Percentiles rank a stretch among this genome's conserved stretches.
Evolutionary conservation across 352 stramenopile species (phyloP).

Genomic region (Globisporangium megalacanthum): DNA sequence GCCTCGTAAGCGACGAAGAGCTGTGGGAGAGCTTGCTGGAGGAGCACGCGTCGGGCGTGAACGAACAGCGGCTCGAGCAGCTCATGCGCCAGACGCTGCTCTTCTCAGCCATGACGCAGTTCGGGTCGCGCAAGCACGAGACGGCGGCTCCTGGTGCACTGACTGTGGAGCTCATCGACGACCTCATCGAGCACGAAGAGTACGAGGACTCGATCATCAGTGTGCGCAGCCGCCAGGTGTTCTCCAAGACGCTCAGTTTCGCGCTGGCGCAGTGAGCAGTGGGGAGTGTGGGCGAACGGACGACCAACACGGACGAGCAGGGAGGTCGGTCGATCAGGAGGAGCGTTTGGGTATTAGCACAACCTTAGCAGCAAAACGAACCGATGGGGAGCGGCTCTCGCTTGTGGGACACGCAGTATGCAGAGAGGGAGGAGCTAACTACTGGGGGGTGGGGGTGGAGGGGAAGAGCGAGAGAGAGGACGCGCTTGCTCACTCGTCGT

Average conservation of each 20-base stretch:
- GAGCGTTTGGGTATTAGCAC: not conserved
- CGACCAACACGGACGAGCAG: not conserved
- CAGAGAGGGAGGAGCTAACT: slow-evolving; percentile 1
- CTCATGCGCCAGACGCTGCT: slow-evolving; percentile 72
- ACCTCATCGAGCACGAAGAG: slow-evolving; percentile 50
- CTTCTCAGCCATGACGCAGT: slow-evolving; percentile 55
- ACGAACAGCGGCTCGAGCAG: slow-evolving; percentile 55
- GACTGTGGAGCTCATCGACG: slow-evolving; percentile 59
- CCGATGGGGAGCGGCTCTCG: not conserved
- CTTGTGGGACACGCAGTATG: slow-evolving; percentile 3
- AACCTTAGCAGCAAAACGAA: slow-evolving; percentile 1
- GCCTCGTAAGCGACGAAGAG: slow-evolving; percentile 43
- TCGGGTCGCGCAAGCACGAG: slow-evolving; percentile 21
- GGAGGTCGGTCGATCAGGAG: not conserved
- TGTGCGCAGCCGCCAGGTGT: slow-evolving; percentile 45
- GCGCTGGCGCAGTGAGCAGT: slow-evolving; percentile 17
- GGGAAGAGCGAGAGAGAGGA: too few species aligned
- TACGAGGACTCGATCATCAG: slow-evolving; percentile 42
- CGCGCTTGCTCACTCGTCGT: slow-evolving; percentile 32
- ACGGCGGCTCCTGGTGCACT: slow-evolving; percentile 22
- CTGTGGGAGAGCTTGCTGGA: slow-evolving; percentile 50
- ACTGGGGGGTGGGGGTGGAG: not conserved
- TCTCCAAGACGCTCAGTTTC: slow-evolving; percentile 73
- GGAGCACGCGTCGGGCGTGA: slow-evolving; percentile 46
- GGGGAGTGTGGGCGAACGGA: not conserved